Base-by-base conservation (phyloP, 2,329 filamentous ascomycete genomes). In the Cordyceps cicadae region DNA sequence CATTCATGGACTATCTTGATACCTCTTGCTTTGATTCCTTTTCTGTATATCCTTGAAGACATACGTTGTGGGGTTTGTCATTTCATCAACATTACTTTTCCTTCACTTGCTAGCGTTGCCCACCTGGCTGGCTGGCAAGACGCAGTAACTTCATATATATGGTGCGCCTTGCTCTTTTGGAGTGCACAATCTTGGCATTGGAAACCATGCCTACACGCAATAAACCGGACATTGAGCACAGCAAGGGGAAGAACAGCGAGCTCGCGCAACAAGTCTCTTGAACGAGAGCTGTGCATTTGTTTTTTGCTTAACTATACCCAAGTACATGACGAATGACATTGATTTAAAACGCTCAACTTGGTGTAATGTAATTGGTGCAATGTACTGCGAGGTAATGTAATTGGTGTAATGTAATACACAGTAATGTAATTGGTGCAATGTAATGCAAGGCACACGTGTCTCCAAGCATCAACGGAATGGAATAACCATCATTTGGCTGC, bases 301-400 rank as follows among this genome's bases (percentile, higher is more conserved):
- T 60, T 54, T 43, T 60, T 60, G 39, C 24, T 60, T 48, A 14
- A 49, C 32, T 60, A 60, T 60, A 60, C 59, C 59, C 59, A 60
- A 60, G 49, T 55, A 54, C 24, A 60, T 54, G 59, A 60, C 45
- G 45, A 54, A 55, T 34, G 59, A 51, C 41, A 60, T 48, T 41
- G 29, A 49, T 51, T 4, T 14, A 15, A 11, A 48, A 26, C 26
- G 14, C 15, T 17, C 39, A n/a, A 17, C 14, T n/a, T n/a, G 39
- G n/a, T 43, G 37, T 3, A 12, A 41, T 41, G 37, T 41, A 45
- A 17, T 46, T 24, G n/a, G n/a, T n/a, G n/a, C n/a, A n/a, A n/a
- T n/a, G n/a, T n/a, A n/a, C n/a, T n/a, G n/a, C n/a, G n/a, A n/a
- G n/a, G n/a, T n/a, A n/a, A n/a, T 29, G 26, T 3, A 29, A 3